Evolutionary conservation across 1,284 basidiomycete genomes (phyloP), one percentile per base, ranked within the genome.

Genomic region (Puccinia hordei): DNA sequence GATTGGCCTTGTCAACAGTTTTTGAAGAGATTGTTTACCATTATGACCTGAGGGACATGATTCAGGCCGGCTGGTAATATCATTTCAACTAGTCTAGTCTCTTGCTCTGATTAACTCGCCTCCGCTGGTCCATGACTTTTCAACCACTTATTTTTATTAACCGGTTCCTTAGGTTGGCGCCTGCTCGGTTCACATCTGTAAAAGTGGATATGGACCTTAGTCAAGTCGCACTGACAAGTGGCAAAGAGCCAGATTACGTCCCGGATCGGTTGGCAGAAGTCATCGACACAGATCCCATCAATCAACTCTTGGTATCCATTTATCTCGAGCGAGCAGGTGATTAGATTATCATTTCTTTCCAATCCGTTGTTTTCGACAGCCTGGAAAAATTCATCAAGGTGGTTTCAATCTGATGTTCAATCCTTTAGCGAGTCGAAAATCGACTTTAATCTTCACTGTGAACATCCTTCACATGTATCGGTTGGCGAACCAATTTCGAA

Each of bases 21-120:
- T 98, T 96, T 83, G 90, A 98, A 84, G 88, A 89, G 73, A 96
- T 98, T 81, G 96, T 98, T 0, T 99, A 94, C 84, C 96, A 99
- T 85, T 80, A 82, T 30, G 68, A 63, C 22, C 27, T 77, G 44
- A 90, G 90, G 30, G 90, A 93, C 73, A 97, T 98, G 95, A 93
- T 99, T 81, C 91, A 92, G 82, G 94, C 94, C 73, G 89, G 93
- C 85, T 98, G 95, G 95, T 91, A 83, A 46, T 82, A 81, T 27
- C 35, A n/a, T 59, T 57, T 19, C 49, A 9, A 49, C 35, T 59
- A 27, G 19, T 35, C 44, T 63, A 13, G 6, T 53, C 44, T 44
- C 49, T n/a, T 65, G 8, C 15, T 9, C 5, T n/a, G 61, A 10
- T 38, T 5, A 9, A 38, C 35, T 63, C 35, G 35, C n/a, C 35